Conservation (phyloP, 192 early-diverging fungal species). For the Paraglomus brasilianum region DNA sequence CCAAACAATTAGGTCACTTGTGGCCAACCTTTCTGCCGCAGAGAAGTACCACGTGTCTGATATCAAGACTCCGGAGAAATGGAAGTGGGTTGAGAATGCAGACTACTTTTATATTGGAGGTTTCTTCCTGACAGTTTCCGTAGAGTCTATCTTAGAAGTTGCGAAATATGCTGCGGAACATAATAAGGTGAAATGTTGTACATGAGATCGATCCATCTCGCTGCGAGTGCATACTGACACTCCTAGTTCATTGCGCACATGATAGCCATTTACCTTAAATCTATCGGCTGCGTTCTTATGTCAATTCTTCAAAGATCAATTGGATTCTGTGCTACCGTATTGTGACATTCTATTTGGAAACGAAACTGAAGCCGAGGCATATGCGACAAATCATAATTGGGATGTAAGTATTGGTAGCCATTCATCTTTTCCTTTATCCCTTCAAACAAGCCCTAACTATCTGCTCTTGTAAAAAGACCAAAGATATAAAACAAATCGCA, state of each 20-base stretch:
- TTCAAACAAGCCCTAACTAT: not conserved
- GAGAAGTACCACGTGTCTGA: slow-evolving; percentile 74
- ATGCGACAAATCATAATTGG: slow-evolving; percentile 70
- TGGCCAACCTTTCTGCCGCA: slow-evolving; percentile 94
- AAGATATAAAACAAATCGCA: slow-evolving; percentile 82
- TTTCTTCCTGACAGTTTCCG: slow-evolving; percentile 93
- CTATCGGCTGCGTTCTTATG: slow-evolving; percentile 94
- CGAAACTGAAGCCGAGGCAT: slow-evolving; percentile 91
- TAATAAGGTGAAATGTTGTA: slow-evolving; percentile 59
- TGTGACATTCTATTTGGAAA: slow-evolving; percentile 95
- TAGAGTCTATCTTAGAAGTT: slow-evolving; percentile 76
- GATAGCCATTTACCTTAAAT: slow-evolving; percentile 80
- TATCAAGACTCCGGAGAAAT: slow-evolving; percentile 71
- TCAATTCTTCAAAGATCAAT: slow-evolving; percentile 85
- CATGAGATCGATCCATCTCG: not conserved
- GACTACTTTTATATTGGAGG: slow-evolving; percentile 92
- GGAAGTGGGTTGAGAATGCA: slow-evolving; percentile 84
- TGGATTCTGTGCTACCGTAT: slow-evolving; percentile 81
- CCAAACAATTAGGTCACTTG: slow-evolving; percentile 61
- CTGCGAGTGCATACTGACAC: not conserved
- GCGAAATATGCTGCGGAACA: slow-evolving; percentile 85
- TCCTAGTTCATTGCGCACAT: not conserved
- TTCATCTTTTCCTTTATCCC: not conserved
- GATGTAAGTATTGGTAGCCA: slow-evolving; percentile 28
- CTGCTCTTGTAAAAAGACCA: not conserved